A percentile compares a stretch with the other conserved stretches of the same genome.
Conservation (phyloP, 2,329 filamentous ascomycete genomes). For the Cytospora piceae region DNA sequence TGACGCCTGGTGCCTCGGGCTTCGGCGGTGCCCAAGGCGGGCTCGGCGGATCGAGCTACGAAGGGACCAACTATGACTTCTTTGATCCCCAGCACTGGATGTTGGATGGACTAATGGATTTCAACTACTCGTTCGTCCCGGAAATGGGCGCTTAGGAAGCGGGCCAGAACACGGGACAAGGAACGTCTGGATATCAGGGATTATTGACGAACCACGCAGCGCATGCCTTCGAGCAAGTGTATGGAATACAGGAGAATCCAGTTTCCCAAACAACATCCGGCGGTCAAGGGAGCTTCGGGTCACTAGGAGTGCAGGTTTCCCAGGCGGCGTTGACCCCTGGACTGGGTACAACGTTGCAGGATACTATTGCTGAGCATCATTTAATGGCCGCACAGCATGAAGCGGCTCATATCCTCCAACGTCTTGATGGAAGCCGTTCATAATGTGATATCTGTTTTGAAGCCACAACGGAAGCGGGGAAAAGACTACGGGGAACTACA, state of each 20-base stretch:
- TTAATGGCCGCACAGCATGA: not conserved
- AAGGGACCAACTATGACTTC: slow-evolving; percentile 77
- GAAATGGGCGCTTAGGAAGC: slow-evolving; percentile 46
- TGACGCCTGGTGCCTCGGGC: slow-evolving; percentile 55
- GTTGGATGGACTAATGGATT: slow-evolving; percentile 81
- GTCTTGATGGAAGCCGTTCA: slow-evolving; percentile 8
- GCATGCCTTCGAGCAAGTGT: slow-evolving; percentile 1
- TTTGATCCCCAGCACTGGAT: slow-evolving; percentile 96
- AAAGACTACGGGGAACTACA: not conserved
- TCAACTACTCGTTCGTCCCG: slow-evolving; percentile 61
- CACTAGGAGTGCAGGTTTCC: not conserved
- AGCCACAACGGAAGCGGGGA: slow-evolving; percentile 3
- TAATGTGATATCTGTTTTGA: not conserved
- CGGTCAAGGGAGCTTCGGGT: not conserved
- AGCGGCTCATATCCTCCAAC: not conserved
- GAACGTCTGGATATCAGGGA: not conserved
- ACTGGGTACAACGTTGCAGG: slow-evolving; percentile 7
- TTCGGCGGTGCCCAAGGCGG: slow-evolving; percentile 51
- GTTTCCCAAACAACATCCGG: not conserved
- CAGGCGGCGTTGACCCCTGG: not conserved
- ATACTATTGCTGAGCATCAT: not conserved
- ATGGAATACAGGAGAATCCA: slow-evolving; percentile 2
- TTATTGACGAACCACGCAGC: not conserved
- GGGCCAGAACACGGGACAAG: not conserved
- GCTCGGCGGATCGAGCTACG: slow-evolving; percentile 59